Base-by-base conservation (phyloP, 768 basidiomycete species). In the Tylopilus rubrobrunneus region DNA sequence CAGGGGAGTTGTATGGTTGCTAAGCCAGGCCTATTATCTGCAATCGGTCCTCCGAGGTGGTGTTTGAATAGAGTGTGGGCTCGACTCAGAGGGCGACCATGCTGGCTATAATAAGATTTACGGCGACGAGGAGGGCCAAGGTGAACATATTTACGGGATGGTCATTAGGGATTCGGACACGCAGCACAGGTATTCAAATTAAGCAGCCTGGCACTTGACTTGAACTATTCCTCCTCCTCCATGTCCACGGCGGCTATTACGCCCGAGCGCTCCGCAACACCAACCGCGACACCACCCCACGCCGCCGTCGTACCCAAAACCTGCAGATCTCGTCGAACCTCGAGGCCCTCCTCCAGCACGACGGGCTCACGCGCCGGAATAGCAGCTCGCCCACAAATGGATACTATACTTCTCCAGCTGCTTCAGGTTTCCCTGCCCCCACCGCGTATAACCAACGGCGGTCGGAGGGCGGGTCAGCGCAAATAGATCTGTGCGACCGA, bases 401-500 rank as follows among this genome's bases (percentile, higher is more conserved):
- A 14, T 46, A 50, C 49, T 12, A 53, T 37, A 3, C 58, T 15
- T 51, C 55, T 2, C 15, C 57, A 8, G 7, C 7, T 0, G 44
- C 56, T 0, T 45, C 55, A 1, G 70, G 46, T 7, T 67, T 65
- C 21, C 49, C 58, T 29, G 34, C 73, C 72, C 28, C 73, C 73
- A 7, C 73, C 71, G 21, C 62, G 71, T 5, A 58, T 58, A 2
- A 36, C 29, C 44, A 61, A 54, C 27, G 29, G n/a, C 0, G 25
- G 21, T 10, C 64, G 58, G 28, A 70, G 56, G 52, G 15, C 40
- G 4, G 43, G n/a, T 6, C 50, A 52, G 28, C 56, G 52, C n/a
- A n/a, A n/a, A n/a, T n/a, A n/a, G 57, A 99, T 98, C 65, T 94
- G 75, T 0, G 97, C 95, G 29, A 98, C 94, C 0, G 87, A 79